Evolutionary conservation across 1,284 basidiomycete genomes (phyloP), one percentile per base, ranked within the genome.

Genomic region (Trichosporon sp.): DNA sequence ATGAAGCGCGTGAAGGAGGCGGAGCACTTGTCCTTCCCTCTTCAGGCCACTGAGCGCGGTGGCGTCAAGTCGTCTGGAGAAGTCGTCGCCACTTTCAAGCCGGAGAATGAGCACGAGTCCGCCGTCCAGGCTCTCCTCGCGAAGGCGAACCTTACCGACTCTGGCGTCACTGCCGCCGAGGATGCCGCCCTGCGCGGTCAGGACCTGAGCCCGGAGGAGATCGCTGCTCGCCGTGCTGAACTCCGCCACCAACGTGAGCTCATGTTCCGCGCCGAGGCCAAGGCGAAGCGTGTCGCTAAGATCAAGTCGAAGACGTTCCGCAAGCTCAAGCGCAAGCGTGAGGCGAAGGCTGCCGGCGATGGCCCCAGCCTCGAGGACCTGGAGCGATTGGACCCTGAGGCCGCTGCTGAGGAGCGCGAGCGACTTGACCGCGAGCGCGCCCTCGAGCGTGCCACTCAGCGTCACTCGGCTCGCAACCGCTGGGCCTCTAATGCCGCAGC

Each of bases 221-320:
- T 96, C 51, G 88, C 89, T 2, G 87, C 89, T 6, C 90, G 96
- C 0, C 90, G 93, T 1, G 88, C 88, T 1, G 92, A 96, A 79
- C 88, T 98, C 14, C 89, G 92, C 16, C 89, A 90, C 78, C 94
- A 94, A 89, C 90, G 96, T 38, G 95, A 98, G 77, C 87, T 98
- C 65, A 92, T 96, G 87, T 98, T 97, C 86, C 90, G 96, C 3
- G 94, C 93, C 0, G 96, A 99, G 78, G 87, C 90, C 48, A 96
- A 96, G 81, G 93, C 94, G 10, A 93, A 92, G 79, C 90, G 96
- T 11, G 88, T 97, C 8, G 90, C 91, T 51, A 98, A 97, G 85
- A 98, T 99, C 85, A 98, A 99, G 87, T 92, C 91, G 83, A 98
- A 96, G 84, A 90, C 93, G 2, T 98, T 94, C 81, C 88, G 95